These are phyloP conservation scores for Candida glaebosa DNA, from an alignment of 805 yeast species.

Conservation along the genomic window DNA sequence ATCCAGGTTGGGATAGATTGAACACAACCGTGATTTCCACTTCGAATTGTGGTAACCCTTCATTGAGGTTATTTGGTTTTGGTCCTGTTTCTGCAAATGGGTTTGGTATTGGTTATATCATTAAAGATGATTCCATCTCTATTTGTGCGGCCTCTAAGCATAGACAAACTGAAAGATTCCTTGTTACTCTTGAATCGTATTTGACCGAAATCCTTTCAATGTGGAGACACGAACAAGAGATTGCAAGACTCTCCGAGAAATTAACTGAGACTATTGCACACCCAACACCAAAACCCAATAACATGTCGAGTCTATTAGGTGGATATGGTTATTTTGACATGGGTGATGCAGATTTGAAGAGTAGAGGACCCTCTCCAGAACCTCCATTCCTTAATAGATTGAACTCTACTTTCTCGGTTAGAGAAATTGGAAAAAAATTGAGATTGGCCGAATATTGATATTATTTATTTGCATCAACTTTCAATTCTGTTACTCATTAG, in stretches of 20 bases:
- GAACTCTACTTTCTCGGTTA: slow-evolving; percentile 37
- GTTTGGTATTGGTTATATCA: slow-evolving; percentile 55
- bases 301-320: slow-evolving; percentile 41
- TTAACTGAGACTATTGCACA: background rate
- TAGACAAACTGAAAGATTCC: slow-evolving; percentile 55
- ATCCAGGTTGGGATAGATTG: slow-evolving; percentile 82
- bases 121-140: slow-evolving; percentile 48
- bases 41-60: slow-evolving; percentile 62
- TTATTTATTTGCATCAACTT: slow-evolving; percentile 1
- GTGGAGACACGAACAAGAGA: slow-evolving; percentile 7
- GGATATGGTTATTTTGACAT: slow-evolving; percentile 62
- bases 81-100: slow-evolving; percentile 59
- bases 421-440: slow-evolving; percentile 64
- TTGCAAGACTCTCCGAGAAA: slow-evolving; percentile 2
- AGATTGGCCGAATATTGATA: slow-evolving; percentile 57
- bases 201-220: slow-evolving; percentile 42
- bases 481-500: slow-evolving; percentile 7
- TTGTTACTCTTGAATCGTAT: slow-evolving; percentile 50
- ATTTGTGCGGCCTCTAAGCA: slow-evolving; percentile 58
- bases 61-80: slow-evolving; percentile 54
- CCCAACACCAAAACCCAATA: slow-evolving; percentile 21
- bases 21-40: slow-evolving; percentile 74
- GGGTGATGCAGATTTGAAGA: slow-evolving; percentile 49
- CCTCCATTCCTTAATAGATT: slow-evolving; percentile 42
- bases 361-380: slow-evolving; percentile 58